Evolutionary conservation across 176 grass and related monocot species (phyloP).

Genomic region (Otatea glauca): DNA sequence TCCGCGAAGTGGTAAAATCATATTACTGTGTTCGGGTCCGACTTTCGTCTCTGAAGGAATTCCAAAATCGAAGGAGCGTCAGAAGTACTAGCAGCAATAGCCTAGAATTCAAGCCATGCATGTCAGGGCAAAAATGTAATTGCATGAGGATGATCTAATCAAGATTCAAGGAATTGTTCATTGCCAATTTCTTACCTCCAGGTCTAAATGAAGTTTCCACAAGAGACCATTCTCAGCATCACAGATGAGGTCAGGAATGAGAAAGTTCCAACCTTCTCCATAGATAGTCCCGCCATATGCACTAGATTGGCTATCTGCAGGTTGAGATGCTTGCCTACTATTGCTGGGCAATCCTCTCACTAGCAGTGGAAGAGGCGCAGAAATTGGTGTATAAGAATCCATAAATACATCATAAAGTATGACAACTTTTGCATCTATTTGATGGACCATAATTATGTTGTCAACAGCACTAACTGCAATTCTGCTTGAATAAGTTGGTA

Average conservation of each 20-base stretch:
- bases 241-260: constrained; percentile 84
- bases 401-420: constrained; percentile 90
- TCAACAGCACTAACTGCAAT: constrained; percentile 92
- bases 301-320: constrained; percentile 63
- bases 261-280: constrained; percentile 88
- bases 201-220: constrained; percentile 85
- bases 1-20: constrained; percentile 6
- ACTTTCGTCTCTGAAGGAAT: constrained; percentile 88
- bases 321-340: constrained; percentile 60
- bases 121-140: constrained; percentile 28
- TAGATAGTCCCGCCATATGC: constrained; percentile 87
- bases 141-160: constrained; percentile 7
- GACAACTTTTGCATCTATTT: constrained; percentile 98
- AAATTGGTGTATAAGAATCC: constrained; percentile 79
- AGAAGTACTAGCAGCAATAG: constrained; percentile 93
- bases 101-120: constrained; percentile 51
- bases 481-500: constrained; percentile 85
- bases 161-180: constrained; percentile 3
- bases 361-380: constrained; percentile 88
- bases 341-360: constrained; percentile 66
- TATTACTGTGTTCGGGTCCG: constrained; percentile 71
- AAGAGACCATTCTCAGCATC: constrained; percentile 88
- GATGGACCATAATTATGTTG: constrained; percentile 90
- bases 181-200: constrained; percentile 64
- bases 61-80: constrained; percentile 85